Percentiles rank a stretch among this genome's conserved stretches.
These are phyloP conservation scores for Lactifluus hygrophoroides DNA, from an alignment of 768 basidiomycete species.

Conservation along the genomic window DNA sequence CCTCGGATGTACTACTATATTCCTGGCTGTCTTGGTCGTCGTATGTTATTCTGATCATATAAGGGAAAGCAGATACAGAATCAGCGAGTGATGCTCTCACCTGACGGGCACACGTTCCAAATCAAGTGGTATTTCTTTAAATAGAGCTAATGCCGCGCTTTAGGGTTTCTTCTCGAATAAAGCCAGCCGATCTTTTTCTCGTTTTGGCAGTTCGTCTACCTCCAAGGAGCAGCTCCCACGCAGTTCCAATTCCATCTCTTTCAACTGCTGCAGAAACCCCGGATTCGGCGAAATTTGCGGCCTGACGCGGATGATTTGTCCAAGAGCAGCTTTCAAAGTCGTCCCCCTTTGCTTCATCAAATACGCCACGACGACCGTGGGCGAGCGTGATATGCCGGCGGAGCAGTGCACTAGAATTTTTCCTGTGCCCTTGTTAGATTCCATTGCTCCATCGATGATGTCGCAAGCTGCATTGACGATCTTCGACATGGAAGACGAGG, in stretches of 20 bases:
- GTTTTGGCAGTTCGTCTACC: conserved; percentile 30
- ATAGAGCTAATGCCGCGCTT: too few relatives aligned
- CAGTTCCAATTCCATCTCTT: conserved; percentile 24
- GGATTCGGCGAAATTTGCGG: conserved; percentile 34
- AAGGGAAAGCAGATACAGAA: too few relatives aligned
- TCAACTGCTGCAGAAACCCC: conserved; percentile 37
- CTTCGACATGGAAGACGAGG: conserved; percentile 25
- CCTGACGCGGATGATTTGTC: conserved; percentile 29
- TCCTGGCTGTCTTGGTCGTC: too few relatives aligned
- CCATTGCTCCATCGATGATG: conserved; percentile 25
- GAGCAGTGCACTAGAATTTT: conserved; percentile 38
- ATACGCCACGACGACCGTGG: conserved; percentile 34
- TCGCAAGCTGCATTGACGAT: conserved; percentile 25
- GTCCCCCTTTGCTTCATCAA: conserved; percentile 32
- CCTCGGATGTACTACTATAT: too few relatives aligned
- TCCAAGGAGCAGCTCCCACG: conserved; percentile 27
- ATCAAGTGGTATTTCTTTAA: too few relatives aligned
- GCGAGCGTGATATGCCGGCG: conserved; percentile 40
- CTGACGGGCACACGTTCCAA: too few relatives aligned
- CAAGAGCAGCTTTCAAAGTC: conserved; percentile 33
- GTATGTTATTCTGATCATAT: too few relatives aligned
- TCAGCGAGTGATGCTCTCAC: too few relatives aligned
- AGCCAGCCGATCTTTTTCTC: conserved; percentile 29
- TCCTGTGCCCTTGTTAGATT: conserved; percentile 20
- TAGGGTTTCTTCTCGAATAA: conserved; percentile 29